These are phyloP conservation scores for Gynandropsis gynandra DNA, from an alignment of 345 rosid genomes.

Conservation along the genomic window DNA sequence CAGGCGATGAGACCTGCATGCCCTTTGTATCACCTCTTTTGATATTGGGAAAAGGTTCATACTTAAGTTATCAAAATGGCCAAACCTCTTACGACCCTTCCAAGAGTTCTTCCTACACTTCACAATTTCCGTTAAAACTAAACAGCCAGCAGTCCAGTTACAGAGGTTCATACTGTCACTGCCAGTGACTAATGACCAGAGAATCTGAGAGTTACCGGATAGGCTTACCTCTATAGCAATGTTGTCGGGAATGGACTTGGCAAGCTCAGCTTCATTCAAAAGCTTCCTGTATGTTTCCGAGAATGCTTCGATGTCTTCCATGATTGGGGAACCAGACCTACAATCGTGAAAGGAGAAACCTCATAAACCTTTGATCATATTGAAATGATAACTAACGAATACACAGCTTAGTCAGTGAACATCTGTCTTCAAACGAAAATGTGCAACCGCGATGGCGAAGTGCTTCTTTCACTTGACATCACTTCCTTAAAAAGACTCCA, in stretches of 20 bases:
- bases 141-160: too few species aligned
- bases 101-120: too few species aligned
- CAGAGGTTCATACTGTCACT: too few species aligned
- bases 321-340: slow-evolving; percentile 67
- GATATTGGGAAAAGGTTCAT: not conserved
- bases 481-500: too few species aligned
- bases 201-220: too few species aligned
- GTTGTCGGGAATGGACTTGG: slow-evolving; percentile 56
- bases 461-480: too few species aligned
- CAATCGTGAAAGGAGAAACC: not conserved
- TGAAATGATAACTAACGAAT: too few species aligned
- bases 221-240: slow-evolving; percentile 65
- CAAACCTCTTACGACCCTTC: not conserved
- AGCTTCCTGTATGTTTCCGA: slow-evolving; percentile 47
- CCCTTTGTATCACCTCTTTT: slow-evolving; percentile 1
- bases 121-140: not conserved
- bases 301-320: slow-evolving; percentile 80
- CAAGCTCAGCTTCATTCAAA: slow-evolving; percentile 63
- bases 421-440: too few species aligned
- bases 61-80: not conserved
- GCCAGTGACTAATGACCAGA: too few species aligned
- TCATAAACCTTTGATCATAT: too few species aligned
- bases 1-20: slow-evolving; percentile 83
- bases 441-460: too few species aligned
- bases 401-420: too few species aligned